Evolutionary conservation across 495 filamentous ascomycete genomes (phyloP).

Genomic region (Penicilliopsis zonata): DNA sequence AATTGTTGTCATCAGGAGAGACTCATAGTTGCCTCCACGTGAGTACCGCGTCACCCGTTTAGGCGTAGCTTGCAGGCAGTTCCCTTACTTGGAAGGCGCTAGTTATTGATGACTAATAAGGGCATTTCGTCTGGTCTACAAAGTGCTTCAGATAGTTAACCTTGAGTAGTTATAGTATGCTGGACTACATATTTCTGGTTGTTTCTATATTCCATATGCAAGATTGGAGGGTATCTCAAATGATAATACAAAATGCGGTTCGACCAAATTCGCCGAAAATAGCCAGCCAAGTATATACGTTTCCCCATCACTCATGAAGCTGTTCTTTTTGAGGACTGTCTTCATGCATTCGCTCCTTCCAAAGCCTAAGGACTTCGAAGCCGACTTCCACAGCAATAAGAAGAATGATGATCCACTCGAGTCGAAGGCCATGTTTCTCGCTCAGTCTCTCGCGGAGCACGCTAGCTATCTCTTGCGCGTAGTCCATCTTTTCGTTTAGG

Average conservation of each 20-base stretch:
- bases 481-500: constrained; percentile 94
- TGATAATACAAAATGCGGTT: no score
- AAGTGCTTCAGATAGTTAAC: no score
- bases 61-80: no score
- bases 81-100: no score
- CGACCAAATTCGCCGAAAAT: no score
- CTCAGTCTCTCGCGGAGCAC: constrained; percentile 81
- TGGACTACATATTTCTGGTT: no score
- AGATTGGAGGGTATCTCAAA: no score
- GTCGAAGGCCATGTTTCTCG: constrained; percentile 70
- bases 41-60: background rate
- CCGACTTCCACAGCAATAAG: constrained; percentile 85
- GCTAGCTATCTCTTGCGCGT: constrained; percentile 87
- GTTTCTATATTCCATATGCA: no score
- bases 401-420: constrained; percentile 97
- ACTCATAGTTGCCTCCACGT: constrained; percentile 1
- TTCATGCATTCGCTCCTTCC: constrained; percentile 41
- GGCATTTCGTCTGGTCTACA: constrained; percentile 3
- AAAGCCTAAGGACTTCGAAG: constrained; percentile 52
- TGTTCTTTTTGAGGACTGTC: no score
- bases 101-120: constrained; percentile 6
- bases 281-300: no score
- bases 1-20: background rate
- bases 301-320: no score
- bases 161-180: no score